Conservation (phyloP, 2,329 filamentous ascomycete genomes). For the Penicillium sp. region DNA sequence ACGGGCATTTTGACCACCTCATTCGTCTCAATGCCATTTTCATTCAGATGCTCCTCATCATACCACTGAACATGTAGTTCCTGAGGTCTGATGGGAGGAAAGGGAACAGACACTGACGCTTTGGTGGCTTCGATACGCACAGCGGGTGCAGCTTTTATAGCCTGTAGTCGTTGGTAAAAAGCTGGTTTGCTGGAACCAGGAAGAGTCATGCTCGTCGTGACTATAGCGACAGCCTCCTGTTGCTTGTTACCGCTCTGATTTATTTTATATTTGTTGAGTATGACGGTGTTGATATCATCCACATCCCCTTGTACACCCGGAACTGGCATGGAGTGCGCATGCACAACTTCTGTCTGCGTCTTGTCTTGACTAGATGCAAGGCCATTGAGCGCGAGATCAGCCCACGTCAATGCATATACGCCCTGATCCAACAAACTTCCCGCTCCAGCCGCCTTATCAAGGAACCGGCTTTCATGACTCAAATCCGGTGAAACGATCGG, state of each 20-base stretch:
- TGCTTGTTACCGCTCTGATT: neutral
- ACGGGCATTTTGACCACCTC: slow-evolving; percentile 27
- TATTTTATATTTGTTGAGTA: slow-evolving; percentile 12
- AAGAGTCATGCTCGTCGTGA: slow-evolving; percentile 24
- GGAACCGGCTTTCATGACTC: slow-evolving; percentile 60
- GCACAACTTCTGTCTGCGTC: slow-evolving; percentile 15
- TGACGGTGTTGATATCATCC: slow-evolving; percentile 30
- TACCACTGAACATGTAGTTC: slow-evolving; percentile 28
- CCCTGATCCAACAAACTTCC: slow-evolving; percentile 76
- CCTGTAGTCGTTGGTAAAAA: slow-evolving; percentile 21
- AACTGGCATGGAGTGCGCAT: slow-evolving; percentile 21
- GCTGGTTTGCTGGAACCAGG: slow-evolving; percentile 10
- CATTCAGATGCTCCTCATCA: slow-evolving; percentile 19
- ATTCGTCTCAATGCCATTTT: slow-evolving; percentile 25
- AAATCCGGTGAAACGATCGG: slow-evolving; percentile 26
- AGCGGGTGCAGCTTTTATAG: slow-evolving; percentile 20
- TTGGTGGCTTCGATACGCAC: slow-evolving; percentile 28
- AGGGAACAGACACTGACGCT: slow-evolving; percentile 27
- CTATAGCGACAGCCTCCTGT: slow-evolving; percentile 1
- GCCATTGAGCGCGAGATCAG: slow-evolving; percentile 37
- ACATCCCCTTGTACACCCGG: slow-evolving; percentile 24
- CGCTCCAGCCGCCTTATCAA: slow-evolving; percentile 74
- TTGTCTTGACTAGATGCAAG: neutral
- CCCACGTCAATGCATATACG: slow-evolving; percentile 79
- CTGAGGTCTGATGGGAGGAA: slow-evolving; percentile 27